Conservation (phyloP, 1,284 basidiomycete genomes). For the Cryptococcus hybrid region DNA sequence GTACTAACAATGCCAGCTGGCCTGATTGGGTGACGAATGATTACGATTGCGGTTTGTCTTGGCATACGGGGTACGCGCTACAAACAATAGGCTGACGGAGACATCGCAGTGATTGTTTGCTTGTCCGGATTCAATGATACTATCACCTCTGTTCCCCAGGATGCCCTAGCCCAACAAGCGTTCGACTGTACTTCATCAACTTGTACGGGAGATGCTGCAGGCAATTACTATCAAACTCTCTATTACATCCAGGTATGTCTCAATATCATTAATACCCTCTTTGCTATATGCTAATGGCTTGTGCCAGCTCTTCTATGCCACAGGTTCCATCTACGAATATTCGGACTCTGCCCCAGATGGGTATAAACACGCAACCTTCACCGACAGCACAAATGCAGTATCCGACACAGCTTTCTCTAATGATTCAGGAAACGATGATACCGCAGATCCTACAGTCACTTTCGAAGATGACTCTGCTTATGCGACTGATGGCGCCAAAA, state of each 20-base stretch:
- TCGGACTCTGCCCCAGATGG: constrained; percentile 15
- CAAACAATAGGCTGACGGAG: background rate
- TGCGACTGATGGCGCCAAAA: background rate
- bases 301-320: constrained; percentile 27
- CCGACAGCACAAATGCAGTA: background rate
- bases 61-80: background rate
- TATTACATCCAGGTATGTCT: constrained; percentile 27
- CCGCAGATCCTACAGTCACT: background rate
- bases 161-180: constrained; percentile 9
- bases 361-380: constrained; percentile 14
- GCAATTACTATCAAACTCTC: constrained; percentile 25
- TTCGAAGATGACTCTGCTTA: background rate
- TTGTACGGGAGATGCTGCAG: constrained; percentile 14
- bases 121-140: constrained; percentile 19
- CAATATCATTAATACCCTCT: background rate
- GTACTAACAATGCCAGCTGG: background rate
- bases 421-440: background rate
- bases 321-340: constrained; percentile 29
- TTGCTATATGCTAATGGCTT: background rate
- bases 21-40: constrained; percentile 33
- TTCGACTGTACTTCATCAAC: constrained; percentile 15
- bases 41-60: constrained; percentile 25
- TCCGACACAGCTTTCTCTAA: background rate
- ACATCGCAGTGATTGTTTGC: constrained; percentile 17
- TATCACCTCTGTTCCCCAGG: constrained; percentile 19